Conservation (phyloP, 2,329 filamentous ascomycete genomes). For the Aureobasidium sp. region DNA sequence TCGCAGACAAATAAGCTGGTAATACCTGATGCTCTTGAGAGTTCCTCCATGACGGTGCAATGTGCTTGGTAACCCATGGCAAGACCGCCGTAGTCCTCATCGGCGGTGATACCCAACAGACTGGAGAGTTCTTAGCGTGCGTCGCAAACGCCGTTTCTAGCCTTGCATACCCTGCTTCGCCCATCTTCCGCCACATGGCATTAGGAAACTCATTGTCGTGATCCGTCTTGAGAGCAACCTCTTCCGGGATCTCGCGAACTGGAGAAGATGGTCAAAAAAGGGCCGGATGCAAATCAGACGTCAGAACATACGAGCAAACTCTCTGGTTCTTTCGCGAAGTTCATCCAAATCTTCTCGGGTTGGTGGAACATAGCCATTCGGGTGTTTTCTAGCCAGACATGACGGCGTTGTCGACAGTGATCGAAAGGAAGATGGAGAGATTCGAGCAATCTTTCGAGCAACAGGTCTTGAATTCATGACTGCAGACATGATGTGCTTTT, state of each 20-base stretch:
- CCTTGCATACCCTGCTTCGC: slow-evolving; percentile 60
- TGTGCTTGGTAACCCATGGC: slow-evolving; percentile 95
- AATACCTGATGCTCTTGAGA: slow-evolving; percentile 73
- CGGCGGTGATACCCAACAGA: slow-evolving; percentile 85
- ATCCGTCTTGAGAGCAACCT: slow-evolving; percentile 77
- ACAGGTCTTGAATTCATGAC: not conserved
- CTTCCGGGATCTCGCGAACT: slow-evolving; percentile 77
- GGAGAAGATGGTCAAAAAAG: not conserved
- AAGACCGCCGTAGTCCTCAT: slow-evolving; percentile 84
- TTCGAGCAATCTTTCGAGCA: not conserved
- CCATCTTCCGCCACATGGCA: slow-evolving; percentile 89
- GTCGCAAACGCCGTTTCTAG: not conserved
- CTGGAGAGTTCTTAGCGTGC: slow-evolving; percentile 30
- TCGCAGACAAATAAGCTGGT: not conserved
- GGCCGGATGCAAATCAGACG: no score
- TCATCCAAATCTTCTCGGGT: slow-evolving; percentile 68
- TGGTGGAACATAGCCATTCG: slow-evolving; percentile 60
- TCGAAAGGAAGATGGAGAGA: not conserved
- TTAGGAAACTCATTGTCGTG: slow-evolving; percentile 78
- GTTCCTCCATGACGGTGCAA: slow-evolving; percentile 90
- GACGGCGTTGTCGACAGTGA: not conserved
- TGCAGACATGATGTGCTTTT: not conserved
- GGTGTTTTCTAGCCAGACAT: slow-evolving; percentile 61
- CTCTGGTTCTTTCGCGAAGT: slow-evolving; percentile 74
- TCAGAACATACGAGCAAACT: slow-evolving; percentile 63